A percentile compares a stretch with the other conserved stretches of the same genome.
Evolutionary conservation across 1,284 basidiomycete genomes (phyloP).

Genomic region (Schizophyllum commune): DNA sequence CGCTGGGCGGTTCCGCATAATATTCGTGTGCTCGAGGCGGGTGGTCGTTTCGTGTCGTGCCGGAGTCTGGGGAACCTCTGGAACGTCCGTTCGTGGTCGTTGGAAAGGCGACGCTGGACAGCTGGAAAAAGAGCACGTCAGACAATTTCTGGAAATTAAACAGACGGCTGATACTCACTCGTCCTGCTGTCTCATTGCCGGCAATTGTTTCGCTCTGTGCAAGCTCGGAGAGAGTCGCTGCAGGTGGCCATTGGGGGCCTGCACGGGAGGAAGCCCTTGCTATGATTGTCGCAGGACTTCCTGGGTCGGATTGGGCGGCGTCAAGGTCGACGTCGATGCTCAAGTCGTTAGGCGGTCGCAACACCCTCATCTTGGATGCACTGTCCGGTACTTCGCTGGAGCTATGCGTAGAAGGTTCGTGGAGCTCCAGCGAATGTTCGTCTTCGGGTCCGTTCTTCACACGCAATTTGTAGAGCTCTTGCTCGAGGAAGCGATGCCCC

Average conservation of each 20-base stretch:
- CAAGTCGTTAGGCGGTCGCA: neutral
- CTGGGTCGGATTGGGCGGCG: neutral
- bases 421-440: neutral
- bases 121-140: neutral
- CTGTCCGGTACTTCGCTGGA: neutral
- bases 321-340: neutral
- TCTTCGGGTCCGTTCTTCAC: neutral
- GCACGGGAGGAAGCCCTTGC: neutral
- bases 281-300: neutral
- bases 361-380: neutral
- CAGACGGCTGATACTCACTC: neutral
- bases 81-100: neutral
- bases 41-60: neutral
- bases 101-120: neutral
- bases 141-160: neutral
- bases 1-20: neutral
- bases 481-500: neutral
- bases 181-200: neutral
- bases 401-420: neutral
- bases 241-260: neutral
- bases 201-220: neutral
- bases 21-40: neutral
- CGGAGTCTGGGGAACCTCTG: neutral
- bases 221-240: neutral
- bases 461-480: neutral